Evolutionary conservation across 2,329 filamentous ascomycete genomes (phyloP), one percentile per base, ranked within the genome.

Genomic region (Lizonia empirigonia): DNA sequence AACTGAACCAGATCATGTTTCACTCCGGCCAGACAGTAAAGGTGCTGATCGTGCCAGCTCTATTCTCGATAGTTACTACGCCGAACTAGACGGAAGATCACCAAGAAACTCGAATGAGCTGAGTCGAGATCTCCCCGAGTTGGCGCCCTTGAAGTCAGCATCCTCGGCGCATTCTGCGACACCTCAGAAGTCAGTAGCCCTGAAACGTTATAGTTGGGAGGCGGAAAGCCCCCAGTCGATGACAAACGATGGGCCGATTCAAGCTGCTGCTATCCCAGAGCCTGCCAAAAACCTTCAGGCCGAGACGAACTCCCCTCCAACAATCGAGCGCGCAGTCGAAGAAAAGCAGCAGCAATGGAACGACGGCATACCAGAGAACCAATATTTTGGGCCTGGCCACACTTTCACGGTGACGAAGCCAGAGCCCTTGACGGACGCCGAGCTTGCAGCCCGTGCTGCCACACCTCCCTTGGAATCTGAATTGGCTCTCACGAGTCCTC

Each of bases 1-100:
- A 13, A 34, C 44, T 18, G 62, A 67, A 20, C 41, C 60, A 1
- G 64, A 66, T 16, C 48, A 58, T 16, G 39, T 52, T 24, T 65
- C 72, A 5, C 53, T 72, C 8, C 71, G 65, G 35, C 60, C 67
- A 15, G 52, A 32, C 2, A 56, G 60, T n/a, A 37, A 56, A 24
- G 54, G 37, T 19, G 48, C 56, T 5, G 70, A 73, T 59, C 74
- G 83, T 32, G 84, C 86, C 42, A 89, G 85, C 67, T 83, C 80
- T 15, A 86, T 88, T 59, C 74, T 88, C 2, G 81, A 84, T 0
- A 80, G 80, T 53, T 85, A 88, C 35, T 89, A 89, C 61, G 78
- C 79, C 2, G 77, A 80, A 20, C 70, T 72, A 7, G 79, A 78
- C 34, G 77, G 80, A 20, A 40, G 53, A 16, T 62, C 65, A 33